phyloP scores from a whole-genome alignment of 2,329 filamentous ascomycete genomes.

The Fusarium newnesense region DNA sequence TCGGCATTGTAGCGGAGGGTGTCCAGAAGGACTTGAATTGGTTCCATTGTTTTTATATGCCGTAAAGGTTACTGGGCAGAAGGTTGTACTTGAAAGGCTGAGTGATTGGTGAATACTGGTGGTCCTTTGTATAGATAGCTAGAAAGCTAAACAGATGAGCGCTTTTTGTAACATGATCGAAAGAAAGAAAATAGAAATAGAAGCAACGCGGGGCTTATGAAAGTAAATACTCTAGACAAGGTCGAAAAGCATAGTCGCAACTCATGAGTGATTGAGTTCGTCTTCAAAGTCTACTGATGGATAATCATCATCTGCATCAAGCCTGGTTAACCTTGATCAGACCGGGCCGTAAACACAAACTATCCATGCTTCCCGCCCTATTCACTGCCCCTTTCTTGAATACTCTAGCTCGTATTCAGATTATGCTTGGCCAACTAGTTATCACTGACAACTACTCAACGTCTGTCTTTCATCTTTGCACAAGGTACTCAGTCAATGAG shows the following conservation, averaged over 20 bases:
- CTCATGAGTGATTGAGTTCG: background rate
- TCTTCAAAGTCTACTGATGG: background rate
- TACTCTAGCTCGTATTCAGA: background rate
- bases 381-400: background rate
- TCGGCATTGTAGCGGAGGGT: slow-evolving; percentile 39
- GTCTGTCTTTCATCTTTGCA: background rate
- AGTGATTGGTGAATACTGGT: background rate
- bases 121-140: background rate
- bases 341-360: background rate
- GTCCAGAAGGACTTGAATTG: slow-evolving; percentile 13
- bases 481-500: background rate
- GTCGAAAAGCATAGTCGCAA: background rate
- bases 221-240: background rate
- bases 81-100: background rate
- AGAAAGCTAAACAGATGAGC: background rate
- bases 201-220: background rate
- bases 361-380: background rate
- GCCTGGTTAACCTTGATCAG: background rate
- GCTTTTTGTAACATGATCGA: background rate
- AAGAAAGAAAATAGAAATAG: background rate
- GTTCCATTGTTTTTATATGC: slow-evolving; percentile 34
- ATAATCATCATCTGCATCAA: background rate
- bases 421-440: background rate
- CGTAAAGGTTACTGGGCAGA: background rate
- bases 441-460: background rate